phyloP scores from a whole-genome alignment of 225 moss, liverwort and hornwort species.

The Marchantia paleacea region DNA sequence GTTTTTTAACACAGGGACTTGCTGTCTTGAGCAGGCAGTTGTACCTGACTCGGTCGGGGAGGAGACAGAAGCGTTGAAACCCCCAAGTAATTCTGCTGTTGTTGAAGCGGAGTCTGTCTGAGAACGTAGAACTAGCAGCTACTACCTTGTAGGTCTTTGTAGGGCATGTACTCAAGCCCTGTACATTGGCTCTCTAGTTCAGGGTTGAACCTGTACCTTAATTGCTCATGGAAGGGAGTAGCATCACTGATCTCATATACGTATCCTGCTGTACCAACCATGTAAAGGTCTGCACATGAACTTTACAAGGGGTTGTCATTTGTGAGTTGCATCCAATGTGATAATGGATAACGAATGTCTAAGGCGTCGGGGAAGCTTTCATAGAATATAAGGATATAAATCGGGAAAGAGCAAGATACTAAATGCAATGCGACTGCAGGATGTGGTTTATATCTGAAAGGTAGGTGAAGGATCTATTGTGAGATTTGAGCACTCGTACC shows the following conservation, averaged over 20 bases:
- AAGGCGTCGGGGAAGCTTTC: not conserved
- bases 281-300: not conserved
- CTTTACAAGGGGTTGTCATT: slow-evolving; percentile 11
- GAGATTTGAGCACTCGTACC: not conserved
- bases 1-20: slow-evolving; percentile 43
- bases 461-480: not conserved
- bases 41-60: slow-evolving; percentile 46
- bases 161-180: slow-evolving; percentile 5
- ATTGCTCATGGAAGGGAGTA: slow-evolving; percentile 7
- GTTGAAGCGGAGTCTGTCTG: slow-evolving; percentile 42
- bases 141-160: not conserved
- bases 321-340: not conserved
- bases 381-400: not conserved
- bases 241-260: not conserved
- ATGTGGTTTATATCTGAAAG: not conserved
- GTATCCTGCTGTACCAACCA: not conserved
- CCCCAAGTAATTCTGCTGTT: slow-evolving; percentile 36
- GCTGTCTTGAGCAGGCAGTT: slow-evolving; percentile 46
- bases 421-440: not conserved
- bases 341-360: not conserved
- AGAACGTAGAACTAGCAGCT: slow-evolving; percentile 22
- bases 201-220: slow-evolving; percentile 12
- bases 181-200: not conserved
- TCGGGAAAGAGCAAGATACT: not conserved
- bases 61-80: slow-evolving; percentile 41